phyloP scores from a whole-genome alignment of 108 stramenopile genomes.

The Schizochytrium sp. region DNA sequence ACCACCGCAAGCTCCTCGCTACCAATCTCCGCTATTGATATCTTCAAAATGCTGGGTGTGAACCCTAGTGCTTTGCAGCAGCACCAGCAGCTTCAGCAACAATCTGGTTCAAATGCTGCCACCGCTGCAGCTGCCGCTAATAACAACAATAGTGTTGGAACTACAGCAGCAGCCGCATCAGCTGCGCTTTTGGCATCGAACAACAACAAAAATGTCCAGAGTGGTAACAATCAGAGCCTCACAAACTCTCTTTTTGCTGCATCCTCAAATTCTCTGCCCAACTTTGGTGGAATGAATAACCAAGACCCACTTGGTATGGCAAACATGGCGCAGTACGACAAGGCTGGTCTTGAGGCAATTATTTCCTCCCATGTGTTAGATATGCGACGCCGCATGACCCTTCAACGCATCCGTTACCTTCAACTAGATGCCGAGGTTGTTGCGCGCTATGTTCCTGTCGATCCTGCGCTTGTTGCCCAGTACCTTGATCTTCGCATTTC shows the following conservation, averaged over 20 bases:
- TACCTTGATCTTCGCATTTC: neutral
- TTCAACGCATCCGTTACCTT: constrained; percentile 28
- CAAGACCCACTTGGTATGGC: neutral
- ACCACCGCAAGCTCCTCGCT: too few species aligned
- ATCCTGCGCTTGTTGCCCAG: neutral
- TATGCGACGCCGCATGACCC: constrained; percentile 25
- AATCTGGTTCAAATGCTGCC: too few species aligned
- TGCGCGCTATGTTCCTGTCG: neutral
- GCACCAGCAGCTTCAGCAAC: too few species aligned
- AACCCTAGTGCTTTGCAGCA: too few species aligned
- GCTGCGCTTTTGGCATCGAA: neutral
- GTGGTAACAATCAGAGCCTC: too few species aligned
- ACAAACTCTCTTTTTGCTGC: neutral
- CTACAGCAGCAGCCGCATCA: constrained; percentile 7
- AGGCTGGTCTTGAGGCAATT: neutral
- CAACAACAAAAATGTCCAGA: neutral
- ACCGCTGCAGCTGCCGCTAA: too few species aligned
- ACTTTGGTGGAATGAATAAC: neutral
- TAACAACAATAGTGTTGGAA: neutral
- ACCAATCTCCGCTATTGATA: too few species aligned
- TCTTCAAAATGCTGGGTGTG: too few species aligned
- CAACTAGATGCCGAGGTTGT: constrained; percentile 5
- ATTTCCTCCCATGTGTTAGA: neutral
- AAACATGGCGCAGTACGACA: neutral
- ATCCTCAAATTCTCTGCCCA: neutral